Evolutionary conservation across 148 eudicot species (phyloP), one percentile per base, ranked within the genome.

Genomic region (Limonium bicolor): DNA sequence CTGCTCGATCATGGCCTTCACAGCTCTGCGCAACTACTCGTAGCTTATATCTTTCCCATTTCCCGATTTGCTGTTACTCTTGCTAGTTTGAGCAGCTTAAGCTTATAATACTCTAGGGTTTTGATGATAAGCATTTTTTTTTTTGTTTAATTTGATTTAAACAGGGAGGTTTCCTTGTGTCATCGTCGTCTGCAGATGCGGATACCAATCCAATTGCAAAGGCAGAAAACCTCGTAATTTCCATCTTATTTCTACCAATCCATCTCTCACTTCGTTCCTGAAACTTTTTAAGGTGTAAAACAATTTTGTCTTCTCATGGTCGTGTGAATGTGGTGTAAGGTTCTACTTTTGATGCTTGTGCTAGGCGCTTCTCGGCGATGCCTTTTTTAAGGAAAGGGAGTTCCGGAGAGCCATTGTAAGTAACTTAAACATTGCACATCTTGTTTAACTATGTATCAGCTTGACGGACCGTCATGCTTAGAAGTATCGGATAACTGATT

Each of bases 341-440:
- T n/a, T n/a, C n/a, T n/a, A n/a, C 13, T 39, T 36, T 17, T 42
- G 11, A 28, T 51, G 6, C 7, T 40, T 48, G 35, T 39, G 47
- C 26, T 61, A 90, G 97, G 78, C 73, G 32, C 74, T 80, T 34
- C 83, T 74, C n/a, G 97, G 87, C n/a, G 95, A 90, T 56, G 76
- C 95, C 3, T 60, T 77, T 45, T 70, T 73, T 54, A 72, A 69
- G 4, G 87, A 71, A 46, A 80, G 81, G 53, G 95, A 90, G 49
- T 71, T 68, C 51, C 71, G 78, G 24, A 68, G 88, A 47, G 94
- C 95, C n/a, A 80, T 77, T 70, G 97, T 90, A 63, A 80, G 97
- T 48, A 42, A n/a, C 23, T 20, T 41, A 27, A 21, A 13, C 13
- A 15, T 11, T 27, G 42, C 22, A 23, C 30, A 7, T 24, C 14